Conservation (phyloP, 768 basidiomycete genomes). For the Russula earlei region DNA sequence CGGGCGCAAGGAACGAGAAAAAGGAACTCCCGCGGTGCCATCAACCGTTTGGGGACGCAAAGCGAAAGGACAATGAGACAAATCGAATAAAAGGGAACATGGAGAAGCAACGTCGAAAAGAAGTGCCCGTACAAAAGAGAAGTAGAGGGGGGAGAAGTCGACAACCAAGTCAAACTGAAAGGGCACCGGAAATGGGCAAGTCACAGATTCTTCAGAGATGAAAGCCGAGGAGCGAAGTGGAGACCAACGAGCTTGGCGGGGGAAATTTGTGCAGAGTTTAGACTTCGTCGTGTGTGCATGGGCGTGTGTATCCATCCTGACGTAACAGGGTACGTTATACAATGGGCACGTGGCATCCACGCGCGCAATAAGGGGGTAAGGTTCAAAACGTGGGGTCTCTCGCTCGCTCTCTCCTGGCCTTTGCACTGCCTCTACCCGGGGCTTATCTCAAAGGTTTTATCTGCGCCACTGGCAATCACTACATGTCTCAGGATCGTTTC, state of each 20-base stretch:
- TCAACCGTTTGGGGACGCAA: not conserved
- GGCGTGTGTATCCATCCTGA: not conserved
- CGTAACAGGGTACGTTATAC: not conserved
- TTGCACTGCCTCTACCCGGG: too few species aligned
- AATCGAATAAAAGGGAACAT: not conserved
- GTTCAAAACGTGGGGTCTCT: not conserved
- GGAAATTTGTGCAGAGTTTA: too few species aligned
- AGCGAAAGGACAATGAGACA: not conserved
- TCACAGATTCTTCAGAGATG: not conserved
- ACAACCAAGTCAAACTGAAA: too few species aligned
- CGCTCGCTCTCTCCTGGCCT: too few species aligned
- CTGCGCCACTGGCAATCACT: too few species aligned
- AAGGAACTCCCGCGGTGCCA: too few species aligned
- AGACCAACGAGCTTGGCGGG: too few species aligned
- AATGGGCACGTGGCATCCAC: not conserved
- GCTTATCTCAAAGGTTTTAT: too few species aligned
- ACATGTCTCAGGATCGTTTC: too few species aligned
- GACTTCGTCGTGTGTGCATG: slow-evolving; percentile 3
- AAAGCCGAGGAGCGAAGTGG: slow-evolving; percentile 7
- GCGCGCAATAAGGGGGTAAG: not conserved
- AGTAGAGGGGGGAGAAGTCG: not conserved
- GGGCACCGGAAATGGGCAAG: too few species aligned
- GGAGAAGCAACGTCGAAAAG: not conserved
- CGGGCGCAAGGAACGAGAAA: too few species aligned
- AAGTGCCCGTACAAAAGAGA: not conserved